phyloP scores from a whole-genome alignment of 1,284 basidiomycete species.

The Fistulinella cinereoalba region DNA sequence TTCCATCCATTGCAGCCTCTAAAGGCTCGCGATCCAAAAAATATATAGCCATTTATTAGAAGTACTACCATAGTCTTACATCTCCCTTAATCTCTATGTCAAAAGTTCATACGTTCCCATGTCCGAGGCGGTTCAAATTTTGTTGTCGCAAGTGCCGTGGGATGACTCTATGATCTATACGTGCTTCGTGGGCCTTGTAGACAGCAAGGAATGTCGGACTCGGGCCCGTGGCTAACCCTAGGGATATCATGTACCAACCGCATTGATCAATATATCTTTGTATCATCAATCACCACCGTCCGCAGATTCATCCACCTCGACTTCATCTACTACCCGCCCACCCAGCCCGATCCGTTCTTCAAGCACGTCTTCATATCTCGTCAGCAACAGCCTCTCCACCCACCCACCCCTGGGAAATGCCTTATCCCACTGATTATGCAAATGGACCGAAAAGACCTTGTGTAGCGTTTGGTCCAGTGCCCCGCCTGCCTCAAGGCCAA shows the following conservation, averaged over 20 bases:
- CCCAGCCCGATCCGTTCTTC: not conserved
- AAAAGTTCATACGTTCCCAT: not conserved
- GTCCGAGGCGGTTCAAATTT: not conserved
- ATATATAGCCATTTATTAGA: not conserved
- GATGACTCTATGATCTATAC: not conserved
- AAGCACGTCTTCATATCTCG: conserved; percentile 53
- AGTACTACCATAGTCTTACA: not conserved
- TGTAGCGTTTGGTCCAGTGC: conserved; percentile 63
- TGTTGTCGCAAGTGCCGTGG: not conserved
- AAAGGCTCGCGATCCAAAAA: not conserved
- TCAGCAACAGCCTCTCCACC: conserved; percentile 74
- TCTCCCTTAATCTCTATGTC: not conserved
- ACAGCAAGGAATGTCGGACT: too few species aligned
- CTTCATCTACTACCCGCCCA: not conserved
- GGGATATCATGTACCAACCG: not conserved
- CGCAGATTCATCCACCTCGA: not conserved
- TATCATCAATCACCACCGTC: not conserved
- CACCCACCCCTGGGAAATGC: conserved; percentile 74
- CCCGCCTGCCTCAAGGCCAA: conserved; percentile 58
- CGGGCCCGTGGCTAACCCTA: too few species aligned
- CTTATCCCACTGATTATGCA: conserved; percentile 95
- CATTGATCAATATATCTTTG: not conserved
- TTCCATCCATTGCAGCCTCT: not conserved
- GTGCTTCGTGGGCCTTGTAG: too few species aligned
- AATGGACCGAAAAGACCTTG: conserved; percentile 81